phyloP scores from a whole-genome alignment of 169 alveolate genomes.

The Cryptosporidium canis region DNA sequence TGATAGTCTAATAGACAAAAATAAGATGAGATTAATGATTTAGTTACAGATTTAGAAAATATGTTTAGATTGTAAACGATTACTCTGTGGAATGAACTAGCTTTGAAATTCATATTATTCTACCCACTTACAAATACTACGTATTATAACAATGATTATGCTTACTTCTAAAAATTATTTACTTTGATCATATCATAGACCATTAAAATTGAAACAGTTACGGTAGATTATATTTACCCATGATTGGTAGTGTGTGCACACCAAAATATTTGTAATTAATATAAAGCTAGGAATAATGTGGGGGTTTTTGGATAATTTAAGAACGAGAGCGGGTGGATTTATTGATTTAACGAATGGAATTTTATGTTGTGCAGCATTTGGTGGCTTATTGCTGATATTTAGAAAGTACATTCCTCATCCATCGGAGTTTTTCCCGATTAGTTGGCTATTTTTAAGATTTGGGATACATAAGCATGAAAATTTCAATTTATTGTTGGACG shows the following conservation, averaged over 20 bases:
- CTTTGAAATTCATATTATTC: conserved; percentile 32
- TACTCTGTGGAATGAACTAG: not conserved
- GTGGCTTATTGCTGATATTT: conserved; percentile 24
- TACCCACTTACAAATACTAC: conserved; percentile 47
- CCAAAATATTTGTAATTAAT: not conserved
- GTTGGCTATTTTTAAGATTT: conserved; percentile 49
- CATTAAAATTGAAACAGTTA: not conserved
- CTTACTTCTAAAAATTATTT: conserved; percentile 6
- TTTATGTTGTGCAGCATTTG: conserved; percentile 65
- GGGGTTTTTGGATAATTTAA: conserved; percentile 33
- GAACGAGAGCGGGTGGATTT: conserved; percentile 26
- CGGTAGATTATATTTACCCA: not conserved
- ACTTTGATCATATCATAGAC: not conserved
- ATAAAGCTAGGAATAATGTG: conserved; percentile 4
- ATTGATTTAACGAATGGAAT: conserved; percentile 21
- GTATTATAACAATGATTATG: conserved; percentile 8
- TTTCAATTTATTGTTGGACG: conserved; percentile 39
- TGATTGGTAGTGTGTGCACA: conserved; percentile 58
- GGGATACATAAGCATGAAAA: conserved; percentile 61
- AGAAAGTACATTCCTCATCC: conserved; percentile 62
- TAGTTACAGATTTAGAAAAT: not conserved
- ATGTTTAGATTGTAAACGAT: not conserved
- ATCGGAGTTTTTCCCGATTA: conserved; percentile 47
- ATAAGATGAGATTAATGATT: not conserved
- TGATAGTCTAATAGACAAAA: not conserved